phyloP scores from a whole-genome alignment of 2,329 filamentous ascomycete species.

The Cladophialophora bantiana region DNA sequence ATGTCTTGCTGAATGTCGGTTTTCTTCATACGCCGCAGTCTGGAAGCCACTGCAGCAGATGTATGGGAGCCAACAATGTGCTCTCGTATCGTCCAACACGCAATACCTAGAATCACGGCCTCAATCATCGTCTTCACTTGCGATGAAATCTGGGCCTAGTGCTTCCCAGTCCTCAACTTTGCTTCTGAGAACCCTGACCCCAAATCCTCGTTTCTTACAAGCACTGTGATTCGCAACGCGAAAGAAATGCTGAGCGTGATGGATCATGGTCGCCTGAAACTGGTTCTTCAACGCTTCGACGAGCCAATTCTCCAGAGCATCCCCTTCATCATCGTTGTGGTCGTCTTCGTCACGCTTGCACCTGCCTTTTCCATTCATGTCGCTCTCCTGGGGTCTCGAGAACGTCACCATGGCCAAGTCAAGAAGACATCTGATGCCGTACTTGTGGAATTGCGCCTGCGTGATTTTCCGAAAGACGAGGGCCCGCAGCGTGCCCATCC shows the following conservation, averaged over 20 bases:
- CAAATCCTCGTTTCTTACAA: slow-evolving; percentile 25
- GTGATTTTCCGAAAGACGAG: slow-evolving; percentile 34
- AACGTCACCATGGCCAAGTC: slow-evolving; percentile 29
- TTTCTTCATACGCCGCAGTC: not conserved
- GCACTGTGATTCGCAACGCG: slow-evolving; percentile 25
- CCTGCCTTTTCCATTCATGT: not conserved
- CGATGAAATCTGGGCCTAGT: slow-evolving; percentile 15
- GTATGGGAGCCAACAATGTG: not conserved
- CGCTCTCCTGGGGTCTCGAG: slow-evolving; percentile 18
- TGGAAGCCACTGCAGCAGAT: not conserved
- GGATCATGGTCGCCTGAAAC: slow-evolving; percentile 22
- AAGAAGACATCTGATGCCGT: slow-evolving; percentile 28
- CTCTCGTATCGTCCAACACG: not conserved
- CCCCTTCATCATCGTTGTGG: slow-evolving; percentile 1
- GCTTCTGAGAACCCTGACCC: slow-evolving; percentile 13
- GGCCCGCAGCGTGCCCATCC: slow-evolving; percentile 25
- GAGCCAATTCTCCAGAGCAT: slow-evolving; percentile 30
- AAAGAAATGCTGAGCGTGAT: slow-evolving; percentile 28
- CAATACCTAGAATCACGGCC: not conserved
- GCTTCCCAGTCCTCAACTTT: slow-evolving; percentile 25
- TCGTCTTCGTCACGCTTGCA: not conserved
- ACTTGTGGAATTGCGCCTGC: slow-evolving; percentile 21
- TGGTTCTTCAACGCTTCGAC: slow-evolving; percentile 16
- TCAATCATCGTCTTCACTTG: slow-evolving; percentile 33
- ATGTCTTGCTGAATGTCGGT: not conserved